These are phyloP conservation scores for Roridomyces roridus DNA, from an alignment of 768 basidiomycete genomes.

Conservation along the genomic window DNA sequence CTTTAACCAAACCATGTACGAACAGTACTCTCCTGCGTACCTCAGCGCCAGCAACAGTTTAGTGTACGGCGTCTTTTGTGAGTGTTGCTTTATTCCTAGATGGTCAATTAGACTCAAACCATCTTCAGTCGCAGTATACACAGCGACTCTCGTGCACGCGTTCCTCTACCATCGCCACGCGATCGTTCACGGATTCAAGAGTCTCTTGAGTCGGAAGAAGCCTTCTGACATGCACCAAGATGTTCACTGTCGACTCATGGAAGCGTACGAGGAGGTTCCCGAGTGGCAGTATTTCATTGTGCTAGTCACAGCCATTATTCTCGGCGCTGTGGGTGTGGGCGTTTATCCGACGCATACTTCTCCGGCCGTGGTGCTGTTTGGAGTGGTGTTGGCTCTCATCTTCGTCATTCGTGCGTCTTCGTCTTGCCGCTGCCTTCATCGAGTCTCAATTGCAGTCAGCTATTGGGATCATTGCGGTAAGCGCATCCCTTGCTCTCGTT, in stretches of 20 bases:
- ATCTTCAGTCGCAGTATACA: constrained; percentile 18
- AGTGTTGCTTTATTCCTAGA: constrained; percentile 19
- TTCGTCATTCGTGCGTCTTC: constrained; percentile 35
- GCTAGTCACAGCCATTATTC: constrained; percentile 32
- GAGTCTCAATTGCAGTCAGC: too few relatives aligned
- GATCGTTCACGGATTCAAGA: constrained; percentile 33
- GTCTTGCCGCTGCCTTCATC: too few relatives aligned
- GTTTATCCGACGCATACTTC: constrained; percentile 38
- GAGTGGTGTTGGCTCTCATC: constrained; percentile 23
- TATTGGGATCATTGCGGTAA: constrained; percentile 34
- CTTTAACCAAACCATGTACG: constrained; percentile 41
- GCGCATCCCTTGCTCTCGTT: background rate
- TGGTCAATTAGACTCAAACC: constrained; percentile 20
- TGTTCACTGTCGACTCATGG: constrained; percentile 50
- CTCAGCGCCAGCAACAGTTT: constrained; percentile 31
- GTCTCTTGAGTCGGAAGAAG: constrained; percentile 33
- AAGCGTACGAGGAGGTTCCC: constrained; percentile 44
- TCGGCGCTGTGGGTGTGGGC: constrained; percentile 37
- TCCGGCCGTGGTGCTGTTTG: constrained; percentile 33
- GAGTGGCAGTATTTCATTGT: constrained; percentile 49
- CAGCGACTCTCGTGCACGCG: constrained; percentile 45
- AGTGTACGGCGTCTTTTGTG: constrained; percentile 31
- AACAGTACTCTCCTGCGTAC: constrained; percentile 44
- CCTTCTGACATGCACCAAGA: constrained; percentile 39
- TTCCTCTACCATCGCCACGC: constrained; percentile 49